A percentile compares a stretch with the other conserved stretches of the same genome.
These are phyloP conservation scores for Solanum medicagineum DNA, from an alignment of 257 asterid species.

Conservation along the genomic window DNA sequence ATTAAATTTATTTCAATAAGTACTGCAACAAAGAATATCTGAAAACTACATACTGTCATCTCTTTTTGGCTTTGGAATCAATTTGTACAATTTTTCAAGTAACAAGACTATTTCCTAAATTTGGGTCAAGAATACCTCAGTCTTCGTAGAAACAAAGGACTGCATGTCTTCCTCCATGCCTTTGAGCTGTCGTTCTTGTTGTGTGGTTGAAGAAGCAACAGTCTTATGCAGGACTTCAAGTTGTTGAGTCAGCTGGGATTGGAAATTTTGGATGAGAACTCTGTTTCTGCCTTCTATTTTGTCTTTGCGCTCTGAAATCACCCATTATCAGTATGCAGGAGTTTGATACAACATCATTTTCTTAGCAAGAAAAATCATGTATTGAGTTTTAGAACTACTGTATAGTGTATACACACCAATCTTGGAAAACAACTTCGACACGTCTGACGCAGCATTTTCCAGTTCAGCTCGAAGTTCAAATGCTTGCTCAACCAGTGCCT, in stretches of 20 bases:
- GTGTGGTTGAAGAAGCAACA: slow-evolving; percentile 74
- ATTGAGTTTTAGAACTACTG: background rate
- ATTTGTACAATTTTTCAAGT: background rate
- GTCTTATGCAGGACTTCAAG: slow-evolving; percentile 77
- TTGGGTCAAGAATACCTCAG: slow-evolving; percentile 33
- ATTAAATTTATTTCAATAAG: background rate
- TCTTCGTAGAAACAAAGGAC: slow-evolving; percentile 76
- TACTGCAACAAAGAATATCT: background rate
- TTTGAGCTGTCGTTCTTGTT: slow-evolving; percentile 79
- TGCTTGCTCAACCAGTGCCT: slow-evolving; percentile 79
- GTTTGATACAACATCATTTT: background rate
- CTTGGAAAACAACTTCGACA: slow-evolving; percentile 75
- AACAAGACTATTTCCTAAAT: background rate
- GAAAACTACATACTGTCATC: background rate
- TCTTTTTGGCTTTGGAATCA: background rate
- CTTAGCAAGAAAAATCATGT: background rate
- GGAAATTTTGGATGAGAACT: slow-evolving; percentile 70
- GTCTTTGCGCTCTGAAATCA: slow-evolving; percentile 73
- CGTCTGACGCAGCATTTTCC: slow-evolving; percentile 83
- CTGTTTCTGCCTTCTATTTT: slow-evolving; percentile 81
- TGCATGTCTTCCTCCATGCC: slow-evolving; percentile 97
- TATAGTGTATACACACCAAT: slow-evolving; percentile 50
- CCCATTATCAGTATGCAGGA: background rate
- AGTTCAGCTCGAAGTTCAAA: slow-evolving; percentile 87
- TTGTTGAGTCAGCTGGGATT: slow-evolving; percentile 71